Percentiles rank a stretch among this genome's conserved stretches.
phyloP scores from a whole-genome alignment of 257 asterid species.

The Euphrasia confusa region DNA sequence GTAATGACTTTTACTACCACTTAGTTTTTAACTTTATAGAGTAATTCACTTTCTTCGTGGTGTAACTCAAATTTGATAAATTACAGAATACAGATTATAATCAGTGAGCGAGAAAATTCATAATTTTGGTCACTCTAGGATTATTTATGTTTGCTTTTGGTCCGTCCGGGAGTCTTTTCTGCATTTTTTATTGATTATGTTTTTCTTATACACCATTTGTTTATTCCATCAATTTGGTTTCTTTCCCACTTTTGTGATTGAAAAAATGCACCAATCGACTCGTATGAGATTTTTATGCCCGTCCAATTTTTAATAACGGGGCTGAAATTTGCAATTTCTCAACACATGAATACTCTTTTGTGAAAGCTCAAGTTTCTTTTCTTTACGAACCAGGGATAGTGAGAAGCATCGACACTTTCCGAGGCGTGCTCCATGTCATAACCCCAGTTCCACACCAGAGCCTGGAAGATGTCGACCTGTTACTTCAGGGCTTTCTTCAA shows the following conservation, averaged over 20 bases:
- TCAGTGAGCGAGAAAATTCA: neutral
- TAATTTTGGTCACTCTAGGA: too few relatives aligned
- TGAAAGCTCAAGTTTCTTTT: conserved; percentile 21
- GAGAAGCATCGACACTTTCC: conserved; percentile 67
- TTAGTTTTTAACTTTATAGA: neutral
- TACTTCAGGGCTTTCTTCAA: conserved; percentile 77
- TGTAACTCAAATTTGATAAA: neutral
- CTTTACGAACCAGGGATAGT: conserved; percentile 62
- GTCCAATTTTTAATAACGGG: neutral
- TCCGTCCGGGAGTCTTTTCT: neutral
- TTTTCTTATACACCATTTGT: too few relatives aligned
- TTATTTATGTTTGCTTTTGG: neutral
- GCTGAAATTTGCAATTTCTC: neutral
- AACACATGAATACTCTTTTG: conserved; percentile 3
- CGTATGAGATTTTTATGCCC: neutral
- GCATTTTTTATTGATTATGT: neutral
- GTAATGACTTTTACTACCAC: neutral
- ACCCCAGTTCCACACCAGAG: conserved; percentile 72
- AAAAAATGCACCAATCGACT: neutral
- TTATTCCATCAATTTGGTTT: too few relatives aligned
- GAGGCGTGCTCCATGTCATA: conserved; percentile 52
- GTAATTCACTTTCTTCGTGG: neutral
- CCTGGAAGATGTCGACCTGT: conserved; percentile 71
- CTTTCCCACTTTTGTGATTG: neutral
- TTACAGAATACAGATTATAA: neutral